Conservation (phyloP, 495 filamentous ascomycete genomes). For the Neurospora sp. region DNA sequence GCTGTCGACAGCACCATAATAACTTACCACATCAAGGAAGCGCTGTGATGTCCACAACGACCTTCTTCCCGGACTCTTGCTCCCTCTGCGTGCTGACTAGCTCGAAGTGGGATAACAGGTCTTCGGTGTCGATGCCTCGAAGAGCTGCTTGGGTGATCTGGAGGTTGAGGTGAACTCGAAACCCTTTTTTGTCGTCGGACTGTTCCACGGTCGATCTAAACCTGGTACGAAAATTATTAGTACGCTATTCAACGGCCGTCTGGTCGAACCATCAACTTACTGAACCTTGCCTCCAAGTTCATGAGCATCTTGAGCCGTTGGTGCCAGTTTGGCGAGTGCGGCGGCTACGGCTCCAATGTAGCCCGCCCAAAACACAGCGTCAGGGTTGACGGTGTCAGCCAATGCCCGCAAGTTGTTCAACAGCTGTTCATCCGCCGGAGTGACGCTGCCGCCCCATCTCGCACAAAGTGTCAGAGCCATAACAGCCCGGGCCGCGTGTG, state of each 20-base stretch:
- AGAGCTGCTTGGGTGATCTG: slow-evolving; percentile 14
- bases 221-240: slow-evolving; percentile 12
- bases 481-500: slow-evolving; percentile 59
- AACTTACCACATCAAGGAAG: slow-evolving; percentile 2
- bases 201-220: slow-evolving; percentile 15
- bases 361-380: slow-evolving; percentile 34
- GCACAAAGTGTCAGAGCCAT: slow-evolving; percentile 66
- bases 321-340: slow-evolving; percentile 24
- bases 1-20: not conserved
- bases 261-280: slow-evolving; percentile 14
- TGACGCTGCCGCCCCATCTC: slow-evolving; percentile 61
- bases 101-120: slow-evolving; percentile 22
- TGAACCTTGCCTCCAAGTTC: slow-evolving; percentile 16
- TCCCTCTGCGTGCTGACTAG: slow-evolving; percentile 18
- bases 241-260: not conserved
- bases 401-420: slow-evolving; percentile 28
- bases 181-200: slow-evolving; percentile 13
- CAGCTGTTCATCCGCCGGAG: slow-evolving; percentile 35
- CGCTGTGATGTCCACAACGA: slow-evolving; percentile 10
- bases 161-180: slow-evolving; percentile 22
- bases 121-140: slow-evolving; percentile 13
- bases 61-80: slow-evolving; percentile 11
- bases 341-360: slow-evolving; percentile 33
- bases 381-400: slow-evolving; percentile 18
- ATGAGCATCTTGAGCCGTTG: slow-evolving; percentile 17